Conservation (phyloP, 2,329 filamentous ascomycete species). For the Ceratocystis papillata region DNA sequence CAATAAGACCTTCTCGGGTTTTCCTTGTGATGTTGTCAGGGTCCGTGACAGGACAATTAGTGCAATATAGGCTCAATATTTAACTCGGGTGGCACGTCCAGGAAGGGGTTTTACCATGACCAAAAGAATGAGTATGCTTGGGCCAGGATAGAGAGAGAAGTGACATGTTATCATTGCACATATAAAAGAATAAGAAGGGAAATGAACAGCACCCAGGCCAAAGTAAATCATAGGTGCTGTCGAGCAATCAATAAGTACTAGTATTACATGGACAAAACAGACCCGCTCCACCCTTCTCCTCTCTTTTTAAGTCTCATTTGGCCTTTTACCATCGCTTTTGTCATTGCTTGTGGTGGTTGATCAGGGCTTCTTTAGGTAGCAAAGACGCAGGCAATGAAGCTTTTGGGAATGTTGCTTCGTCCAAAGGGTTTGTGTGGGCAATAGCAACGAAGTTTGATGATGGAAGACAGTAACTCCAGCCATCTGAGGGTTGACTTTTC, state of each 20-base stretch:
- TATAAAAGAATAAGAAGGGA: neutral
- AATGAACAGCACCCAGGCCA: neutral
- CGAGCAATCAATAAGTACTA: neutral
- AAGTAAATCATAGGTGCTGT: neutral
- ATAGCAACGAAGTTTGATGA: neutral
- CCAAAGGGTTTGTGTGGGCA: neutral
- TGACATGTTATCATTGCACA: neutral
- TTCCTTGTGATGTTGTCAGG: neutral
- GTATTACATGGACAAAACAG: neutral
- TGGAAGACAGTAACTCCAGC: no score
- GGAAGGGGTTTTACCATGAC: neutral
- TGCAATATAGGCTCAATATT: slow-evolving; percentile 11
- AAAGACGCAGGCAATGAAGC: neutral
- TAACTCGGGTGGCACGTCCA: neutral
- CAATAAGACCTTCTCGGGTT: neutral
- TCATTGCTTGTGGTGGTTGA: neutral
- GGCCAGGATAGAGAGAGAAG: neutral
- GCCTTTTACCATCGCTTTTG: neutral
- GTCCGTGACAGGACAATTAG: neutral
- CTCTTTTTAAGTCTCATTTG: neutral
- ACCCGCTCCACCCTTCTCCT: neutral
- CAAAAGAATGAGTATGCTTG: slow-evolving; percentile 2
- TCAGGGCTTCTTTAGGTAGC: neutral
- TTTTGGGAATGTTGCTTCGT: neutral
- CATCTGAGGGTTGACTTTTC: neutral